phyloP scores from a whole-genome alignment of 257 asterid genomes.

The Solanum bulbocastanum region DNA sequence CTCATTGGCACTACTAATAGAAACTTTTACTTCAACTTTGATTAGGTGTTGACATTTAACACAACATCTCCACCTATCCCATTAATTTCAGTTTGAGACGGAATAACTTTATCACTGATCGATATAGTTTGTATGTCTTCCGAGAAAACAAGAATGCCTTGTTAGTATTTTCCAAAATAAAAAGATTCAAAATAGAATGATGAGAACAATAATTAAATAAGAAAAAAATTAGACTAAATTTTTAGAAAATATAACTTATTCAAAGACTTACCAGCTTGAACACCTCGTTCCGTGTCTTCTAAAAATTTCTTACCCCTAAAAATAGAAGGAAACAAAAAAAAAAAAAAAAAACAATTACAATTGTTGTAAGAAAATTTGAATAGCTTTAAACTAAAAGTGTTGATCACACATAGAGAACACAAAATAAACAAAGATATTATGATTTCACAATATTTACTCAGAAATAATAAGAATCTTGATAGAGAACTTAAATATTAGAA shows the following conservation, averaged over 20 bases:
- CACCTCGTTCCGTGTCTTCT: not conserved
- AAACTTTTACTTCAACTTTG: not conserved
- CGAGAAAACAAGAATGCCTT: not conserved
- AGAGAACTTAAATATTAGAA: not conserved
- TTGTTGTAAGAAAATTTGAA: not conserved
- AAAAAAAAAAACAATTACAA: not conserved
- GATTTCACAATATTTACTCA: not conserved
- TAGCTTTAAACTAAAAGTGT: not conserved
- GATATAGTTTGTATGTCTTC: not conserved
- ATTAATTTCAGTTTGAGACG: not conserved
- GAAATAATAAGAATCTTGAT: not conserved
- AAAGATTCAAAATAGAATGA: not conserved
- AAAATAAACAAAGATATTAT: not conserved
- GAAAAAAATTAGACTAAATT: not conserved
- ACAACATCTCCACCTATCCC: not conserved
- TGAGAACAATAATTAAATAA: not conserved
- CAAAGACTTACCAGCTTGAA: not conserved
- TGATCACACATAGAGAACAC: not conserved
- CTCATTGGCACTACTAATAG: not conserved
- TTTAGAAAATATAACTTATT: not conserved
- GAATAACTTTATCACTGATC: not conserved
- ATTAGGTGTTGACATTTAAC: not conserved
- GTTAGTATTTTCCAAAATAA: not conserved
- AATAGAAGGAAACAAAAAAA: not conserved
- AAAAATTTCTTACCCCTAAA: not conserved